Evolutionary conservation across 1,139 yeast species (phyloP), one percentile per base, ranked within the genome.

Genomic region (Lodderomyces margitis): DNA sequence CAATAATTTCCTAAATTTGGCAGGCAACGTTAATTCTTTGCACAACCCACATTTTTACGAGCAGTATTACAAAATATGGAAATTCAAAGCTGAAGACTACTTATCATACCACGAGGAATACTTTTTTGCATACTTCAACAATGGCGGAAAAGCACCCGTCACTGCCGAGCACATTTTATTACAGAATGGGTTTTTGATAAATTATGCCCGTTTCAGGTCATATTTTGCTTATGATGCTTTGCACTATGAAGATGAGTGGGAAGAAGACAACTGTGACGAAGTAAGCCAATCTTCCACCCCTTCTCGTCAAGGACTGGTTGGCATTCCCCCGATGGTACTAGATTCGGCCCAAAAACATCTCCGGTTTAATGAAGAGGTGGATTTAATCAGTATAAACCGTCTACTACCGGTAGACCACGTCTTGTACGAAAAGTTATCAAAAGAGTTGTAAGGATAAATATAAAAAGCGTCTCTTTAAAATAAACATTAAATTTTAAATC

Each of bases 1-100:
- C 21, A 24, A 40, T 32, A 39, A 36, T 37, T 36, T 39, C 12
- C 39, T 42, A 6, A 43, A 42, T 24, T n/a, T 41, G 9, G 31
- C 35, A 6, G 37, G 15, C 16, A 5, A 14, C 5, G 16, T 8
- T 11, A 11, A 24, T 9, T 4, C 11, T 17, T n/a, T 37, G 9
- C 27, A 40, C 16, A 46, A 45, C 34, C 52, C 50, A 5, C 28
- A 37, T 4, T 32, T 49, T 19, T 51, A 48, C 35, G 40, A 39
- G 2, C 41, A 37, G 14, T 52, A 50, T 36, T 48, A 49, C 28
- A 39, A 40, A 21, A 44, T 52, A 7, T 52, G 55, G 55, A 45
- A 40, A 34, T 42, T 48, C 8, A 43, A 45, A 23, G 17, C 43
- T 16, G 39, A 39, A 4, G 46, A 51, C 25, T 48, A 46, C 37